Base-by-base conservation (phyloP, 345 rosid species). In the Murraya koenigii region DNA sequence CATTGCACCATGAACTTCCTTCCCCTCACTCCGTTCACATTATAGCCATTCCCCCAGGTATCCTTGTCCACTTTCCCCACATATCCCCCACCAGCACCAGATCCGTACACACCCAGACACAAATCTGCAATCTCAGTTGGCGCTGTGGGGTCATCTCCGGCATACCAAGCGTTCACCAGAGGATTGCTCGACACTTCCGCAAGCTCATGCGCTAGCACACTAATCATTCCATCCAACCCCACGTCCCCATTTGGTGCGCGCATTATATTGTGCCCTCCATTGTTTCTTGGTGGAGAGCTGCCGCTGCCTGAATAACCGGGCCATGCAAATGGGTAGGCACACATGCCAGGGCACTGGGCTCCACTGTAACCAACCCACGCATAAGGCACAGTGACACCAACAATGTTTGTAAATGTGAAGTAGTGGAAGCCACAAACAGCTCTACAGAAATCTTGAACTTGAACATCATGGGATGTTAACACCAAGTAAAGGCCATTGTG, bases 401-500 rank as follows among this genome's bases (percentile, higher is more conserved):
- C 90, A 32, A 83, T 76, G 38, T 11, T 66, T 8, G 92, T 88
- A 79, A 91, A 91, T 30, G 93, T 88, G 85, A 88, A 88, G 82
- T 89, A 91, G 79, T 89, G 95, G 72, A 91, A 88, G 4, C 93
- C 93, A 54, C 90, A 88, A 6, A 86, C 93, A 5, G 85, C 93
- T 32, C 93, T 79, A 75, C 93, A 89, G 78, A 91, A 91, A 17
- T 91, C 95, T 66, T 91, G 92, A 25, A 91, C 93, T 38, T 65
- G 81, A 61, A 91, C 90, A 61, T 88, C 93, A 52, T 62, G 66
- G 1, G 93, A 87, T 55, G 89, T 87, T 32, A 91, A 80, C 23
- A 89, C 85, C 8, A 89, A 65, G 82, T 89, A 88, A 41, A 86
- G 82, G 1, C 95, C 95, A 56, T 81, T 84, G 62, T 67, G 78